Evolutionary conservation across 2,329 filamentous ascomycete genomes (phyloP).

Genomic region (Alternaria triticina): DNA sequence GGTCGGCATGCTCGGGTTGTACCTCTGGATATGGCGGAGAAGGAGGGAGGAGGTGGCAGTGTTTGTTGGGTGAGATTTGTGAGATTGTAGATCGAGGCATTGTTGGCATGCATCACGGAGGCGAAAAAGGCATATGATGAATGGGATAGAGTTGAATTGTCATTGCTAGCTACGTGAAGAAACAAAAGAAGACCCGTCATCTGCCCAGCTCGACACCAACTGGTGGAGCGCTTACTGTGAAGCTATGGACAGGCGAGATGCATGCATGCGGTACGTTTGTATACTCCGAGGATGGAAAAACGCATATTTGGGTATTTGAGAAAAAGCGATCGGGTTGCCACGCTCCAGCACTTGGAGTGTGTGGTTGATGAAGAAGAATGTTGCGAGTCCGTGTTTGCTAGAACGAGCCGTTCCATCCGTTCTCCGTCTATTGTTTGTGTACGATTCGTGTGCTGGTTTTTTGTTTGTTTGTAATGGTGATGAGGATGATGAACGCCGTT

Average conservation of each 20-base stretch:
- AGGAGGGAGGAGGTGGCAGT: neutral
- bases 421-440: conserved; percentile 4
- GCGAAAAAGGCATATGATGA: neutral
- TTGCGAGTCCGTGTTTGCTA: conserved; percentile 17
- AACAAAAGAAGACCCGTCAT: conserved; percentile 30
- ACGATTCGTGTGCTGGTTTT: conserved; percentile 3
- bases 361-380: conserved; percentile 30
- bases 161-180: neutral
- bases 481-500: conserved; percentile 36
- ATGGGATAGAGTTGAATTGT: conserved; percentile 1
- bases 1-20: neutral
- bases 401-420: conserved; percentile 6
- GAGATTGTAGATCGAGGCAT: neutral
- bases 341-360: conserved; percentile 46
- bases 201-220: conserved; percentile 39
- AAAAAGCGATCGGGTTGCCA: conserved; percentile 39
- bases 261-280: conserved; percentile 8
- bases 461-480: conserved; percentile 22
- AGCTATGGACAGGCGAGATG: conserved; percentile 38
- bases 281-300: conserved; percentile 5
- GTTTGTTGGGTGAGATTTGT: neutral
- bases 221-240: conserved; percentile 37
- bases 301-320: conserved; percentile 22
- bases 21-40: neutral
- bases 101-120: neutral